These are phyloP conservation scores for Tephrocybe sp. DNA, from an alignment of 768 basidiomycete genomes.

Conservation along the genomic window DNA sequence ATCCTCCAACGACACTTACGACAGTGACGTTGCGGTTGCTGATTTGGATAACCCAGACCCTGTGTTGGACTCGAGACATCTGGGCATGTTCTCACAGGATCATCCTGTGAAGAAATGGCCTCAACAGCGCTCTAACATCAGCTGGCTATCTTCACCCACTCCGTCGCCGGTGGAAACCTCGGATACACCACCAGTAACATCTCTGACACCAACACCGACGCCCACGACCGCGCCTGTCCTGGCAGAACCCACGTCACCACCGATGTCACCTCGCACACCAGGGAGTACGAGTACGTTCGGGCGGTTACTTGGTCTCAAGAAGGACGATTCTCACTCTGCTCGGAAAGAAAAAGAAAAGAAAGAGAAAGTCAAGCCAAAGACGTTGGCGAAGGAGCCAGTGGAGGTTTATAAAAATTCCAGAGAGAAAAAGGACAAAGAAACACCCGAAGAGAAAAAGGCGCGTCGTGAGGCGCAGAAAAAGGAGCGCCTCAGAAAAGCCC, in stretches of 20 bases:
- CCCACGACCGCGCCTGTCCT: neutral
- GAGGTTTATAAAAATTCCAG: conserved; percentile 32
- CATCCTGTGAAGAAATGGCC: conserved; percentile 23
- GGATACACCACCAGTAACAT: neutral
- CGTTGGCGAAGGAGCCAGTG: conserved; percentile 31
- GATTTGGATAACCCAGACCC: conserved; percentile 4
- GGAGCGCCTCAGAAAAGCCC: conserved; percentile 12
- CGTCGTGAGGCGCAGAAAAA: conserved; percentile 5
- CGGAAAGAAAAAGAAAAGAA: conserved; percentile 5
- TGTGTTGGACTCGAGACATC: conserved; percentile 7
- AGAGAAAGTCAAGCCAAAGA: conserved; percentile 24
- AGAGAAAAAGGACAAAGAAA: conserved; percentile 17
- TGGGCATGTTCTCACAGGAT: conserved; percentile 9
- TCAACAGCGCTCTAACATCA: conserved; percentile 23
- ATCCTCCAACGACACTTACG: conserved; percentile 19
- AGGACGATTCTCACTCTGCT: conserved; percentile 4
- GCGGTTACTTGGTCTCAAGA: conserved; percentile 22
- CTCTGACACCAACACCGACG: neutral
- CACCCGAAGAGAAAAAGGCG: conserved; percentile 16
- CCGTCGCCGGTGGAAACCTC: conserved; percentile 1
- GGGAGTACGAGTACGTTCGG: conserved; percentile 18
- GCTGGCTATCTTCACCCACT: conserved; percentile 11
- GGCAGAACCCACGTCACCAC: conserved; percentile 3
- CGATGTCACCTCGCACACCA: conserved; percentile 11
- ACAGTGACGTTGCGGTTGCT: conserved; percentile 5